Evolutionary conservation across 805 yeast genomes (phyloP), one percentile per base, ranked within the genome.

Genomic region (Torulaspora microellipsoides): DNA sequence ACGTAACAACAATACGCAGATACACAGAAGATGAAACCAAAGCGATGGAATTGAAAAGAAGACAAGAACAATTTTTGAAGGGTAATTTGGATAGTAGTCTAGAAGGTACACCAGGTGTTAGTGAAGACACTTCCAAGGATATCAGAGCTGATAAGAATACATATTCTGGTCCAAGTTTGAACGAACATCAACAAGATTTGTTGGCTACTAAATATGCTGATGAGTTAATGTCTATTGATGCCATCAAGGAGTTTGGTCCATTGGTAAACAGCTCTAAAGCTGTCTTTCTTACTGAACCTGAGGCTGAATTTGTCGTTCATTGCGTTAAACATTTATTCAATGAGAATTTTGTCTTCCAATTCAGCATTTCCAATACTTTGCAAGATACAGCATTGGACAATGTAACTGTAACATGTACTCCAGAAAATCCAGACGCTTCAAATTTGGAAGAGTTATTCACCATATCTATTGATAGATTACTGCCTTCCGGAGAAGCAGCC

Each of bases 281-380:
- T 29, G 71, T 78, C 43, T 79, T 83, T 52, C 77, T 91, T 58
- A 90, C 98, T 15, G 99, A 93, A 64, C 74, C 77, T 47, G 98
- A 90, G 64, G 88, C 95, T 48, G 99, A 93, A 68, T 88, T 89
- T 64, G 90, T 88, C 34, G 95, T 93, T 47, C 76, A 75, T 40
- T 90, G 84, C 29, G 72, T 86, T 44, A 90, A 87, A 66, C 98
- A 90, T 63, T 68, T 90, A 43, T 93, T 85, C 66, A 79, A 78
- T 48, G 70, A 77, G 12, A 81, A 85, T 56, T 70, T 83, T 58
- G 78, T 91, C 49, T 67, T 89, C 51, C 96, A 91, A 70, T 91
- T 78, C 67, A 80, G 84, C 52, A 78, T 93, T 51, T 77, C 83
- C 46, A 93, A 93, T 70, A 93, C 98, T 3, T 75, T 89, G 60